phyloP scores from a whole-genome alignment of 352 stramenopile genomes.

The Achlya hypogyna region DNA sequence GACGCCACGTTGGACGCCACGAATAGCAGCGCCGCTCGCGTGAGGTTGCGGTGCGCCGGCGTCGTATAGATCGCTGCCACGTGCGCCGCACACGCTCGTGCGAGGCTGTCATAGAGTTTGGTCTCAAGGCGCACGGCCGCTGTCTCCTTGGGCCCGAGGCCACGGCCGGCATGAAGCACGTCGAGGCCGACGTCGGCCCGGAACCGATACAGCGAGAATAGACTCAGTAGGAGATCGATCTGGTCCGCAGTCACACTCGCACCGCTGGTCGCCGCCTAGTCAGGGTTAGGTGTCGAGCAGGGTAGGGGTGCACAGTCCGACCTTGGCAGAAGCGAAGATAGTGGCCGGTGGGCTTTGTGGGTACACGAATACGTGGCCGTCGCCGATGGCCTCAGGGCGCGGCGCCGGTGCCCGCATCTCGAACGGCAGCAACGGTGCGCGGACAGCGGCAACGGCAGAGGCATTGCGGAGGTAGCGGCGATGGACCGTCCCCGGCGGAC shows the following conservation, averaged over 20 bases:
- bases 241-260: slow-evolving; percentile 23
- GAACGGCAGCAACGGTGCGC: neutral
- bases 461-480: neutral
- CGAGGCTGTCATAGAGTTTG: slow-evolving; percentile 62
- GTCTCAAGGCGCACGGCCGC: slow-evolving; percentile 62
- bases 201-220: slow-evolving; percentile 80
- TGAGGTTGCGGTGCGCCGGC: slow-evolving; percentile 41
- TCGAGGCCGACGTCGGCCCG: slow-evolving; percentile 66
- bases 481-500: neutral
- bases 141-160: slow-evolving; percentile 34
- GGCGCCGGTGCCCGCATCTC: neutral
- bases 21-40: slow-evolving; percentile 52
- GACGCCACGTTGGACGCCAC: slow-evolving; percentile 58
- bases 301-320: too few relatives aligned
- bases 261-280: neutral
- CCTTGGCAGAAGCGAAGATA: slow-evolving; percentile 49
- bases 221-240: slow-evolving; percentile 65
- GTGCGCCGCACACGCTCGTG: slow-evolving; percentile 50
- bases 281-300: neutral
- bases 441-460: neutral
- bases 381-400: slow-evolving; percentile 7
- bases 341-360: slow-evolving; percentile 66
- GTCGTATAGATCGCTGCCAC: slow-evolving; percentile 55
- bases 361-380: slow-evolving; percentile 64
- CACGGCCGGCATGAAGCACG: slow-evolving; percentile 24